Evolutionary conservation across 441 rosid genomes (phyloP), one percentile per base, ranked within the genome.

Genomic region (Aquilaria agallochum): DNA sequence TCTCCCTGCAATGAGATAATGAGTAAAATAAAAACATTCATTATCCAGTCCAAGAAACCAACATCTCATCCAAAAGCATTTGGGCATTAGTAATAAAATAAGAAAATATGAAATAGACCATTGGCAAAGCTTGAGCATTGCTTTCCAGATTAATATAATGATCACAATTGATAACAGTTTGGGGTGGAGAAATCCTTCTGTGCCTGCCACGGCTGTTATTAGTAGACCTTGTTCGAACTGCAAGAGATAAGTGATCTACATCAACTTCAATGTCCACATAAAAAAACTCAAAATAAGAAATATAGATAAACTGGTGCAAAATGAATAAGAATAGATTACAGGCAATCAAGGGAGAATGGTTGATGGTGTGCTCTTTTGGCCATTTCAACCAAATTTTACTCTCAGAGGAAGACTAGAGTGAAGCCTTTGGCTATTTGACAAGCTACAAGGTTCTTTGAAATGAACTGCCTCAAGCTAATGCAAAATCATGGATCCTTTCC

Each of bases 71-170:
- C 30, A 8, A 62, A 53, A 45, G 13, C 30, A 50, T 14, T 33
- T 61, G 27, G 1, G n/a, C 11, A 31, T 31, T 50, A 52, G 31
- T 31, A n/a, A 15, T 33, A 31, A 52, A 34, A 44, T 5, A 7
- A 31, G 47, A 46, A 50, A 13, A 15, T 9, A 7, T 56, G 60
- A 72, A 5, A 42, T 51, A 45, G 55, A 65, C 45, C 45, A 61
- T 78, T 80, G 86, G 93, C 74, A 7, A 58, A 15, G 77, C 42
- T 73, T 65, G 67, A 58, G 75, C 42, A 44, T 62, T 69, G 73
- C 79, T 72, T 55, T 76, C 92, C 83, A 81, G 63, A 73, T 76
- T 81, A 51, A 80, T 62, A 60, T 53, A 71, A 30, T 69, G 68
- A 57, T 80, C 91, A 76, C 83, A 72, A 69, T 72, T 80, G 67